Percentiles rank a stretch among this genome's conserved stretches.
These are phyloP conservation scores for Stephanodiscus triporus DNA, from an alignment of 108 stramenopile genomes.

Conservation along the genomic window DNA sequence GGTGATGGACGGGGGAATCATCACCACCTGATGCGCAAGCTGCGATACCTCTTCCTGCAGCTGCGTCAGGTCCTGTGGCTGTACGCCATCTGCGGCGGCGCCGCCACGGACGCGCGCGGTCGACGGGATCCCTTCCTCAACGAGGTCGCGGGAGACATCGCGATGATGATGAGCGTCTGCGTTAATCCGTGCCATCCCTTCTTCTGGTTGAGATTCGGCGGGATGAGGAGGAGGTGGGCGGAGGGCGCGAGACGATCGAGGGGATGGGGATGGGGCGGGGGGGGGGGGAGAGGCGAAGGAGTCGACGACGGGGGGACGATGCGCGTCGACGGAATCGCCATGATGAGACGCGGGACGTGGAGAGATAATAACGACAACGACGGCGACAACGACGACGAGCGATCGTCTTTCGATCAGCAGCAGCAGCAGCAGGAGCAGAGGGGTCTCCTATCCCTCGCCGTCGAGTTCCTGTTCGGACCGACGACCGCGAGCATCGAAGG, in stretches of 20 bases:
- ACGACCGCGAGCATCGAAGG: not conserved
- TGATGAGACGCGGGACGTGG: constrained; percentile 53
- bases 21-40: constrained; percentile 53
- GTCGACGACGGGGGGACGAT: not conserved
- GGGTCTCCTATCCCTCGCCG: constrained; percentile 72
- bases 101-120: constrained; percentile 17
- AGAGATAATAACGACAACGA: constrained; percentile 18
- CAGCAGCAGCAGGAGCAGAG: constrained; percentile 49
- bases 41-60: constrained; percentile 59
- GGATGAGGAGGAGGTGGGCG: constrained; percentile 45
- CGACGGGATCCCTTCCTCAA: constrained; percentile 74
- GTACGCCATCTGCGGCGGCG: constrained; percentile 81
- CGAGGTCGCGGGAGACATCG: constrained; percentile 79
- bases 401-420: constrained; percentile 11
- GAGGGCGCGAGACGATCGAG: constrained; percentile 28
- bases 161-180: constrained; percentile 63
- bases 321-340: constrained; percentile 40
- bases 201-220: constrained; percentile 69
- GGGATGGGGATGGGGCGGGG: constrained; percentile 48
- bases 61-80: constrained; percentile 82
- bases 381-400: not conserved
- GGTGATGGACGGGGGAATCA: constrained; percentile 32
- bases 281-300: not conserved
- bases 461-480: constrained; percentile 86
- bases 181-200: constrained; percentile 66